Evolutionary conservation across 2,329 filamentous ascomycete genomes (phyloP).

Genomic region (Escovopsis sp.): DNA sequence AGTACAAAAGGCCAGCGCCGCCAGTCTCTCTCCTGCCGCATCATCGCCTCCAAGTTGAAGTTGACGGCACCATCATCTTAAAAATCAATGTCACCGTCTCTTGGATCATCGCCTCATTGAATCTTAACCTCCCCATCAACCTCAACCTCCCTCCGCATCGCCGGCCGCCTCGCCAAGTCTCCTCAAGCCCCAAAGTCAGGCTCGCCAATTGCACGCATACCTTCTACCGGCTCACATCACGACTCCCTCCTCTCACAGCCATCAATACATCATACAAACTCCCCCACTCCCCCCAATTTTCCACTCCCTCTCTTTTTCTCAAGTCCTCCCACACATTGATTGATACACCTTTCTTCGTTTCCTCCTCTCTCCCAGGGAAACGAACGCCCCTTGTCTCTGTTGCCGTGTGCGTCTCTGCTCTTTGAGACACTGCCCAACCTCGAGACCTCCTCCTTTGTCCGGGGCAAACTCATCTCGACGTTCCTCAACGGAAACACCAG

Average conservation of each 20-base stretch:
- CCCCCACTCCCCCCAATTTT: too few relatives aligned
- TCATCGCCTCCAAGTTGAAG: not conserved
- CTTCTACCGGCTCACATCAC: too few relatives aligned
- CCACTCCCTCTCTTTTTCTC: not conserved
- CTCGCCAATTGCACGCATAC: too few relatives aligned
- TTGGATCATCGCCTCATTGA: too few relatives aligned
- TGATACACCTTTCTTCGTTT: not conserved
- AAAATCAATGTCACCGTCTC: not conserved
- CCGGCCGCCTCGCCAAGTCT: too few relatives aligned
- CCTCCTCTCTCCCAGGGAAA: too few relatives aligned
- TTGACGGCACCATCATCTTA: not conserved
- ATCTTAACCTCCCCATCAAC: too few relatives aligned
- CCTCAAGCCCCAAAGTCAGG: not conserved
- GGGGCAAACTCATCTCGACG: not conserved
- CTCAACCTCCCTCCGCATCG: not conserved
- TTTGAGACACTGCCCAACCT: not conserved
- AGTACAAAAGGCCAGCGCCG: constrained; percentile 6
- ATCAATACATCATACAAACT: too few relatives aligned
- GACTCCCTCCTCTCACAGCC: too few relatives aligned
- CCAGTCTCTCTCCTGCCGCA: not conserved
- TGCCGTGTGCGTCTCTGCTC: not conserved
- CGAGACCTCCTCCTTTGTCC: not conserved
- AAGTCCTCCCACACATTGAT: not conserved
- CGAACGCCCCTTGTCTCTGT: too few relatives aligned
- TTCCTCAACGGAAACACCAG: not conserved